Conservation (phyloP, 345 rosid species). For the Arabis alpina region DNA sequence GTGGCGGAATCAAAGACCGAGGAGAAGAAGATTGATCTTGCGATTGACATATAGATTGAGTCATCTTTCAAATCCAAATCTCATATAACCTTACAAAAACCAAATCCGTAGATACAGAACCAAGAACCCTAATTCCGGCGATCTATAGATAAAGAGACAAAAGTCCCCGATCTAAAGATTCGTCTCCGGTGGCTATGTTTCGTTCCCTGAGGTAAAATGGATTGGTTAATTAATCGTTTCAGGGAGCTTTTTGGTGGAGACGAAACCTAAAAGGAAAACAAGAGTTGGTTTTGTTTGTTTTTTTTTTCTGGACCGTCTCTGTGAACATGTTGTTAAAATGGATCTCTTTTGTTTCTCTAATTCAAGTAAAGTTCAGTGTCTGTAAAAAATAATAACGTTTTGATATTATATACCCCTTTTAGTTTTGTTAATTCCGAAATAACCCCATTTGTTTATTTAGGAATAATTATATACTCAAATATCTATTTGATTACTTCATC, state of each 20-base stretch:
- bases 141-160: neutral
- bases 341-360: constrained; percentile 8
- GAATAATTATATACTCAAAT: neutral
- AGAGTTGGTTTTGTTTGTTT: neutral
- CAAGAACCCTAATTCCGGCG: constrained; percentile 38
- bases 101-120: no score
- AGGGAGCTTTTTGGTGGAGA: constrained; percentile 17
- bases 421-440: neutral
- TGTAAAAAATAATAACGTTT: neutral
- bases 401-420: neutral
- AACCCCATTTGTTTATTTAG: neutral
- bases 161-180: neutral
- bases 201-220: neutral
- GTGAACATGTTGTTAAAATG: constrained; percentile 9
- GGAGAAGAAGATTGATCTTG: constrained; percentile 44
- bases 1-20: constrained; percentile 31
- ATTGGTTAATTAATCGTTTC: neutral
- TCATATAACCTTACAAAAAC: constrained; percentile 37
- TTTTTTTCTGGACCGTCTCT: constrained; percentile 7
- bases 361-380: neutral
- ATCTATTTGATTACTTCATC: no score
- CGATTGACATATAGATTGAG: constrained; percentile 42
- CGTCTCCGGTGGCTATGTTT: neutral
- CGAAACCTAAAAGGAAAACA: constrained; percentile 15
- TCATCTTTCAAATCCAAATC: constrained; percentile 44